Conservation (phyloP, 1,139 yeast species). For the Pneumocystis oryctolagi region DNA sequence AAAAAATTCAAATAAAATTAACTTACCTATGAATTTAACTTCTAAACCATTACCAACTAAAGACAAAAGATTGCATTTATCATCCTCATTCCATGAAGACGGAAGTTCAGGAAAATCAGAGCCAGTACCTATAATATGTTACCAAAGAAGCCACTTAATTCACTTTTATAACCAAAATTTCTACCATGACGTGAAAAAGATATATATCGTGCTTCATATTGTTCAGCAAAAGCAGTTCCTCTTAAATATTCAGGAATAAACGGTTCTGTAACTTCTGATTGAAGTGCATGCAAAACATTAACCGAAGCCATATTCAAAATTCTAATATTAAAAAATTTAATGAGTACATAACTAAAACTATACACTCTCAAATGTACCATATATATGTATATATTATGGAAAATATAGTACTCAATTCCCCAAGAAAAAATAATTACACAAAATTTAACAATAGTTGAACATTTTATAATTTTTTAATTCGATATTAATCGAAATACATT, state of each 20-base stretch:
- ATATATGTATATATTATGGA: background rate
- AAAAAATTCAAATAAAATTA: background rate
- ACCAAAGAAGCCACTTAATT: background rate
- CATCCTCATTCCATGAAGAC: slow-evolving; percentile 8
- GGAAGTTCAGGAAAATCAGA: slow-evolving; percentile 5
- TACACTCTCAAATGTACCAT: background rate
- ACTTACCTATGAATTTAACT: slow-evolving; percentile 10
- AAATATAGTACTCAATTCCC: background rate
- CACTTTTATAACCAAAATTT: background rate
- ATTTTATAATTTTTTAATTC: background rate
- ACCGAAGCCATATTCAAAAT: background rate
- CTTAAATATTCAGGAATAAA: slow-evolving; percentile 8
- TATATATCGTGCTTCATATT: slow-evolving; percentile 1
- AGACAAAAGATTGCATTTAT: slow-evolving; percentile 9
- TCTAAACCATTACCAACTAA: slow-evolving; percentile 8
- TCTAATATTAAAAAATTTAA: background rate
- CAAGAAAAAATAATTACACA: background rate
- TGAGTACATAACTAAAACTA: background rate
- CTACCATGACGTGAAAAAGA: slow-evolving; percentile 3
- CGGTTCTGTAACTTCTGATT: background rate
- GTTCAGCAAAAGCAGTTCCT: slow-evolving; percentile 11
- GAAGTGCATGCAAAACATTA: background rate
- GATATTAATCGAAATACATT: background rate
- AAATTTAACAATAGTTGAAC: background rate
- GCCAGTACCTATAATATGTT: background rate